Base-by-base conservation (phyloP, 352 stramenopile genomes). In the Achlya hypogyna region DNA sequence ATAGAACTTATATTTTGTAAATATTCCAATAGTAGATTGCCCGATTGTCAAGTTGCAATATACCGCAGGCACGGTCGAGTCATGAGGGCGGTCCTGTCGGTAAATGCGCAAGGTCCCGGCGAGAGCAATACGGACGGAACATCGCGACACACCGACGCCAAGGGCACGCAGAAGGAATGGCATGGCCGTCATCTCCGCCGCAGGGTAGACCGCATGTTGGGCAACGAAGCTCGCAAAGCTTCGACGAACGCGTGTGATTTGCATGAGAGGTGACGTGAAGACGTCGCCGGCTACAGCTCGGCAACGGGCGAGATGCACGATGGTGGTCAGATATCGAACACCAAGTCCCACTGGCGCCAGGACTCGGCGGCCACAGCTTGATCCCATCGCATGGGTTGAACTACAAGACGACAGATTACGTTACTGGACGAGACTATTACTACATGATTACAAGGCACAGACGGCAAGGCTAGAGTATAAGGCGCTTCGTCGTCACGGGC, bases 401-500 rank as follows among this genome's bases (percentile, higher is more conserved):
- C 6, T 42, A 42, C 6, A 14, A 42, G 34, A 16, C 6, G 34
- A 14, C 34, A 16, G 6, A 16, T 16, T 42, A 42, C 14, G 14
- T 42, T 42, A 42, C 34, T n/a, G n/a, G n/a, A n/a, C n/a, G n/a
- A n/a, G n/a, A n/a, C n/a, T n/a, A n/a, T n/a, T n/a, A n/a, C n/a
- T n/a, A n/a, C n/a, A n/a, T n/a, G n/a, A n/a, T n/a, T n/a, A 42
- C 34, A 16, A 42, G 14, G 6, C 6, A 42, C 34, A 42, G 6
- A 42, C 6, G 34, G 14, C 6, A 16, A 14, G 29, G 32, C 49
- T 56, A 67, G 12, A 67, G 45, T 2, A 67, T 67, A 12, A 67
- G 27, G 18, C 42, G 60, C 35, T 67, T 67, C n/a, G 60, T 25
- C 35, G 60, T 67, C 10, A 59, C 20, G 12, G 60, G 60, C 28